Conservation (phyloP, 2,329 filamentous ascomycete genomes). For the Emmonsia crescens region DNA sequence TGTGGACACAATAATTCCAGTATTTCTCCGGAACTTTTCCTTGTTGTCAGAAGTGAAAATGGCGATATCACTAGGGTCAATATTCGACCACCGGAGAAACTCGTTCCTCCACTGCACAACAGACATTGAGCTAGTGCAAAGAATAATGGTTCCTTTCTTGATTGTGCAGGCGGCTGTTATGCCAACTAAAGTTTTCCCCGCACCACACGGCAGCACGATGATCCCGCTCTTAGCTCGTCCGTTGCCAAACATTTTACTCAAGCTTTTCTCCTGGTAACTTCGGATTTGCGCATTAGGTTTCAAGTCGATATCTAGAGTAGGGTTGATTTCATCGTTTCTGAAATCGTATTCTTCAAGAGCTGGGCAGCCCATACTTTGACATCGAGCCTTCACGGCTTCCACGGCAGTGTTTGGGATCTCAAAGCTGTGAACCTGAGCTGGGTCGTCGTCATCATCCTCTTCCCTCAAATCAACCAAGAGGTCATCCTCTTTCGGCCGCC, state of each 20-base stretch:
- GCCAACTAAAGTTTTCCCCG: slow-evolving; percentile 94
- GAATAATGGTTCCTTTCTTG: slow-evolving; percentile 88
- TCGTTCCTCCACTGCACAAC: slow-evolving; percentile 95
- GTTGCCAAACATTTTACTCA: slow-evolving; percentile 99
- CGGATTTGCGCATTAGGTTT: slow-evolving; percentile 82
- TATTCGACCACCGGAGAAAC: slow-evolving; percentile 98
- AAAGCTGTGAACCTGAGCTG: slow-evolving; percentile 84
- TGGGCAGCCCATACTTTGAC: slow-evolving; percentile 73
- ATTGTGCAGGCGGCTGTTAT: slow-evolving; percentile 97
- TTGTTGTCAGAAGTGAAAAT: slow-evolving; percentile 94
- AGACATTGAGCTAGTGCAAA: slow-evolving; percentile 96
- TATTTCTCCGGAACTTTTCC: slow-evolving; percentile 70
- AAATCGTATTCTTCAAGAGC: slow-evolving; percentile 97
- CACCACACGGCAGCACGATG: slow-evolving; percentile 91
- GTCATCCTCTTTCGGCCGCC: slow-evolving; percentile 47
- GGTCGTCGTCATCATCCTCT: slow-evolving; percentile 76
- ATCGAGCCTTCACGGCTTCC: slow-evolving; percentile 79
- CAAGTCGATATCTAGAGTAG: slow-evolving; percentile 87
- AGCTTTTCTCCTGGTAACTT: slow-evolving; percentile 89
- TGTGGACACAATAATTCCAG: slow-evolving; percentile 92
- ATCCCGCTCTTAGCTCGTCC: slow-evolving; percentile 94
- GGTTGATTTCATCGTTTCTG: slow-evolving; percentile 76
- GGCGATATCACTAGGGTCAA: slow-evolving; percentile 83
- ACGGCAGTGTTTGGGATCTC: slow-evolving; percentile 76
- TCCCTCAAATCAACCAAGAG: slow-evolving; percentile 59